phyloP scores from a whole-genome alignment of 2,329 filamentous ascomycete species.

The Neofusicoccum laricinum region DNA sequence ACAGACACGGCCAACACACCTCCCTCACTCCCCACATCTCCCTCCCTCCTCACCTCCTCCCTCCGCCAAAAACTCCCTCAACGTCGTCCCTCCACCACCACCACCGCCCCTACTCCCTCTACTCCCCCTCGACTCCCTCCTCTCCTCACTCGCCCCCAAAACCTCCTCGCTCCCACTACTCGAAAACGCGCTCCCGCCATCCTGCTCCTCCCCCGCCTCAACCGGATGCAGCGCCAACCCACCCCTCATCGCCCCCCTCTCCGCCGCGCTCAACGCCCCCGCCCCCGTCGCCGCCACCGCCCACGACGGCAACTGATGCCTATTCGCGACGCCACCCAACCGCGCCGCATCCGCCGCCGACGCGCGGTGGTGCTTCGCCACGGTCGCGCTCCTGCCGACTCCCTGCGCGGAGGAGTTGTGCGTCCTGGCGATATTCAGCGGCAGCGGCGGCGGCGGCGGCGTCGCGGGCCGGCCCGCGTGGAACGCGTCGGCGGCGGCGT shows the following conservation, averaged over 20 bases:
- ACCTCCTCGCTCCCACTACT: not conserved
- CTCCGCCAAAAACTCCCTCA: not conserved
- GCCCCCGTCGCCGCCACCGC: not conserved
- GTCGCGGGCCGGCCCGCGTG: not conserved
- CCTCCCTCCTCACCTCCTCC: not conserved
- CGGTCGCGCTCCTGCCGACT: too few relatives aligned
- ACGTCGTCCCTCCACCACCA: not conserved
- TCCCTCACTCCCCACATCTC: not conserved
- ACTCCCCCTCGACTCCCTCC: not conserved
- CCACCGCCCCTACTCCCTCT: not conserved
- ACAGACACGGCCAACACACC: not conserved
- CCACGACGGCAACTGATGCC: constrained; percentile 10
- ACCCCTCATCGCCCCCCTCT: not conserved
- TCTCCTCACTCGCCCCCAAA: not conserved
- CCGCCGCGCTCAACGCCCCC: not conserved
- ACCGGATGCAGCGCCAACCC: constrained; percentile 9
- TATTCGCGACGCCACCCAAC: constrained; percentile 6
- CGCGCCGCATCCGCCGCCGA: too few relatives aligned
- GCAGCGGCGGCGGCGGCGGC: constrained; percentile 17
- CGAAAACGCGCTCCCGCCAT: not conserved
- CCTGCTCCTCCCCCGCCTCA: not conserved
- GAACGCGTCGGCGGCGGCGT: not conserved
- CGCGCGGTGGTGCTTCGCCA: too few relatives aligned
- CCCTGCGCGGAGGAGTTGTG: too few relatives aligned
- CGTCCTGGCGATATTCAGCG: not conserved